A percentile compares a stretch with the other conserved stretches of the same genome.
Evolutionary conservation across 441 rosid genomes (phyloP).

Genomic region (Syzygium malaccense): DNA sequence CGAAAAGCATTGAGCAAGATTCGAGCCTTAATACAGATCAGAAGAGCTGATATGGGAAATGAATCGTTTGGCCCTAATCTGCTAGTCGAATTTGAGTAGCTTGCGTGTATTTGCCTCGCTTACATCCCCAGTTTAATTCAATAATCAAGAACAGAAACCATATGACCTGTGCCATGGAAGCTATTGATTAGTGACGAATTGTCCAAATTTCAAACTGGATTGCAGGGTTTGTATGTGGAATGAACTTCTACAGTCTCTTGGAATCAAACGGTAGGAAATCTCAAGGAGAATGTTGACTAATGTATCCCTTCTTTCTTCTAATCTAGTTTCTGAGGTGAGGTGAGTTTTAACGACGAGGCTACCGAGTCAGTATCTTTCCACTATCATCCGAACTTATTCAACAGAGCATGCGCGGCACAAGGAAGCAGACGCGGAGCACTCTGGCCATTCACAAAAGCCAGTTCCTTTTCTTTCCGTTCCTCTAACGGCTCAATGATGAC

Average conservation of each 20-base stretch:
- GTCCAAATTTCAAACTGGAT: background rate
- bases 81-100: background rate
- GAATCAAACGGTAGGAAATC: background rate
- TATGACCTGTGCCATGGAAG: background rate
- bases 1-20: background rate
- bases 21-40: background rate
- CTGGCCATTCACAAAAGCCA: background rate
- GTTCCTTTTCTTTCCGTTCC: background rate
- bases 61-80: background rate
- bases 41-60: background rate
- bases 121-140: background rate
- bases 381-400: background rate
- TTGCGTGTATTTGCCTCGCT: background rate
- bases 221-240: background rate
- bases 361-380: background rate
- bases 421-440: background rate
- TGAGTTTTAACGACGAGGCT: background rate
- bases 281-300: background rate
- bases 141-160: background rate
- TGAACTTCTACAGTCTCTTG: background rate
- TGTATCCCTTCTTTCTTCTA: background rate
- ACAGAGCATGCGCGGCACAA: background rate
- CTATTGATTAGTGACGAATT: background rate
- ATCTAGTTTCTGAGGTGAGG: background rate
- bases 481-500: background rate